Base-by-base conservation (phyloP, 169 alveolate genomes). In the Plasmodium relictum region DNA sequence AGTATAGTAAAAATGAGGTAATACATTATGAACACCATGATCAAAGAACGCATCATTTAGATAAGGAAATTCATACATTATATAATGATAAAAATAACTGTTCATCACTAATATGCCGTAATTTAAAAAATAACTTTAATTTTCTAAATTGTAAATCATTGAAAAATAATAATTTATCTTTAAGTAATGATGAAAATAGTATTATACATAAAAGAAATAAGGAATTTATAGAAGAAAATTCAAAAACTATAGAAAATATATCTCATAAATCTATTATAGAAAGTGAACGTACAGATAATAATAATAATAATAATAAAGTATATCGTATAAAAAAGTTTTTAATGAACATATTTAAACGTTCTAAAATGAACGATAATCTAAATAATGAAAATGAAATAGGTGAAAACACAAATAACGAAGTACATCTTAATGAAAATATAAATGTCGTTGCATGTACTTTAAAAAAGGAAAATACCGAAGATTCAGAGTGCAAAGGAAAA, bases 1-100 rank as follows among this genome's bases (percentile, higher is more conserved):
- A 76, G 10, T 42, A 76, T 7, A 31, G 61, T 22, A 37, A 26
- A n/a, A 83, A 61, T 66, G 89, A 62, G n/a, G 24, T 63, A 10
- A 37, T 58, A 12, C 18, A 9, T 2, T 10, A 62, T 7, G 66
- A 70, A 16, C 16, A 56, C 65, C 42, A 50, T 56, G 80, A 70
- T 7, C 37, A 48, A 1, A 14, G 20, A 26, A 44, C 10, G 3
- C 7, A 3, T 7, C 20, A 24, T 56, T 56, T 70, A 37, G 37
- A 50, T 20, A 42, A 70, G 37, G 41, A 48, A 37, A 70, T 65
- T 6, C 7, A 45, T 45, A 10, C 44, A 9, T 22, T 58, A 9
- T 58, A 39, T 63, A 73, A 37, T 26, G 73, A 73, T 12, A 12
- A n/a, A 58, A 73, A 63, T 58, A 42, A 73, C 0, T 58, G 18